Evolutionary conservation across 768 basidiomycete species (phyloP), one percentile per base, ranked within the genome.

Genomic region (Boletus huronensis): DNA sequence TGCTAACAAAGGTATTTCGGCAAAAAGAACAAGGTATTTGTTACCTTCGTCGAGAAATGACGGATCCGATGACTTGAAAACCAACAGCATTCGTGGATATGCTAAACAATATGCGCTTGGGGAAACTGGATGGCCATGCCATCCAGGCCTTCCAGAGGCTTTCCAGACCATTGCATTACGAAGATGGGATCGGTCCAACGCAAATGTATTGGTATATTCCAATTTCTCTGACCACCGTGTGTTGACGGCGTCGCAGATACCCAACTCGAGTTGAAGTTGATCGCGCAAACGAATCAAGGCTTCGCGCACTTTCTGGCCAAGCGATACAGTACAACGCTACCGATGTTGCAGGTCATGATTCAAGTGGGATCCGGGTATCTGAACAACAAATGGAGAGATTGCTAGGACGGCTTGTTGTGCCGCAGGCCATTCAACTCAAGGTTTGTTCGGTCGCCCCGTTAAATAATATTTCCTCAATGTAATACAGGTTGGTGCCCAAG

Each of bases 81-180:
- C 23, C 21, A 38, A 54, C 54, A 80, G 84, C 64, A 21, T 94
- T 97, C 64, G 81, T 93, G 52, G 80, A 90, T 61, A 90, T 96
- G 82, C 75, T 97, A 40, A 95, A 95, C 64, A 79, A 82, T 49
- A 88, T 96, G 86, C 83, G 94, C 19, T 85, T 87, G 61, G 94
- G 94, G 2, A 70, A 70, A 39, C 67, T 92, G 42, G 73, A 78
- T 21, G 50, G 71, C 1, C 65, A 70, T 6, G 72, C 79, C 38
- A 68, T 75, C 4, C 58, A 61, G 10, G 73, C 75, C 5, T 92
- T 97, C 72, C 68, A 70, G 43, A 59, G 59, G 1, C 77, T 95
- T 21, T 75, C 79, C 3, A 79, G 91, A 16, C 62, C 69, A 23
- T 76, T 92, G 10, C 54, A 54, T 1, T 93, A 92, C 62, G 65